These are phyloP conservation scores for Malus domestica DNA, from an alignment of 306 rosid genomes.

Conservation along the genomic window ASM211411v1 NC_041805.1:33641501-33642000, in stretches of 20 bases:
- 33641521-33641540: slow-evolving; percentile 99
- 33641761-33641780: background rate
- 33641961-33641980: background rate
- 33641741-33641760: background rate
- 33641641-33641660: slow-evolving; percentile 94
- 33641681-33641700: slow-evolving; percentile 98
- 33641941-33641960: background rate
- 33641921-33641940: background rate
- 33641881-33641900: background rate
- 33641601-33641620: slow-evolving; percentile 89
- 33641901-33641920: background rate
- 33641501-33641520: slow-evolving; percentile 95
- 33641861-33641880: background rate
- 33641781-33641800: background rate
- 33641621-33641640: slow-evolving; percentile 94
- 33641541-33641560: slow-evolving; percentile 98
- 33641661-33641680: slow-evolving; percentile 76
- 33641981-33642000: background rate
- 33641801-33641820: background rate
- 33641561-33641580: slow-evolving; percentile 99
- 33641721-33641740: background rate
- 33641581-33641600: slow-evolving; percentile 81
- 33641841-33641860: background rate
- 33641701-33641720: background rate
- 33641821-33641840: background rate